Percentiles rank a stretch among this genome's conserved stretches.
These are phyloP conservation scores for Amanita thiersii DNA, from an alignment of 768 basidiomycete species.

Conservation along the genomic window DNA sequence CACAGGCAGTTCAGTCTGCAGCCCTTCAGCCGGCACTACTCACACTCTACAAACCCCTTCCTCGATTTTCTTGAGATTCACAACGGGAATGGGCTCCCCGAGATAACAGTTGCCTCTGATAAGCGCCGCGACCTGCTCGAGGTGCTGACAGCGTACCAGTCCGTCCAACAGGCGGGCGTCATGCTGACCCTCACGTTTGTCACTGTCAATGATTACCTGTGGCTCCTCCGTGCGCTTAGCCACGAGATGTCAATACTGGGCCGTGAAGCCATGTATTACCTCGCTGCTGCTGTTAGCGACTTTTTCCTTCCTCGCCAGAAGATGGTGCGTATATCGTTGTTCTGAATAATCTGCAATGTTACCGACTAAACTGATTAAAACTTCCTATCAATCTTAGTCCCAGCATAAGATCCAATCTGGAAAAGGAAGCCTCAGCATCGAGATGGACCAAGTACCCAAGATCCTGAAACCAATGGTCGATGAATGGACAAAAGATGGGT, in stretches of 20 bases:
- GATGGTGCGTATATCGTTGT: no score
- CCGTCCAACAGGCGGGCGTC: constrained; percentile 63
- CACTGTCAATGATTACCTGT: constrained; percentile 94
- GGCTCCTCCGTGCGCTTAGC: constrained; percentile 77
- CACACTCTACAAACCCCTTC: constrained; percentile 96
- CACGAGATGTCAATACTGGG: constrained; percentile 68
- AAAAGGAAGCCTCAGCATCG: constrained; percentile 86
- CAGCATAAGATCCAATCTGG: constrained; percentile 99
- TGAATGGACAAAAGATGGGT: constrained; percentile 89
- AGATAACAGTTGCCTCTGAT: constrained; percentile 59
- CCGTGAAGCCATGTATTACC: constrained; percentile 82
- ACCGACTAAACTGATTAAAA: no score
- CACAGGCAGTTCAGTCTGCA: constrained; percentile 96
- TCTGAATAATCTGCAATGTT: no score
- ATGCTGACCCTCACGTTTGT: constrained; percentile 86
- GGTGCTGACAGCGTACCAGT: constrained; percentile 74
- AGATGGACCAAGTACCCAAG: constrained; percentile 99
- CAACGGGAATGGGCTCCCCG: constrained; percentile 23
- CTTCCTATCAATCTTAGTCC: no score
- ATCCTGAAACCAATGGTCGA: constrained; percentile 88
- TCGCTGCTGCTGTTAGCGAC: constrained; percentile 96
- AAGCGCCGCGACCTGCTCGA: constrained; percentile 61
- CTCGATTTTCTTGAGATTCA: constrained; percentile 84
- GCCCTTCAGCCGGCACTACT: constrained; percentile 96
- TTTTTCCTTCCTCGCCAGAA: constrained; percentile 92